Percentiles rank a stretch among this genome's conserved stretches.
Conservation (phyloP, 139 green algal genomes). For the Spirogloea muscicola region DNA sequence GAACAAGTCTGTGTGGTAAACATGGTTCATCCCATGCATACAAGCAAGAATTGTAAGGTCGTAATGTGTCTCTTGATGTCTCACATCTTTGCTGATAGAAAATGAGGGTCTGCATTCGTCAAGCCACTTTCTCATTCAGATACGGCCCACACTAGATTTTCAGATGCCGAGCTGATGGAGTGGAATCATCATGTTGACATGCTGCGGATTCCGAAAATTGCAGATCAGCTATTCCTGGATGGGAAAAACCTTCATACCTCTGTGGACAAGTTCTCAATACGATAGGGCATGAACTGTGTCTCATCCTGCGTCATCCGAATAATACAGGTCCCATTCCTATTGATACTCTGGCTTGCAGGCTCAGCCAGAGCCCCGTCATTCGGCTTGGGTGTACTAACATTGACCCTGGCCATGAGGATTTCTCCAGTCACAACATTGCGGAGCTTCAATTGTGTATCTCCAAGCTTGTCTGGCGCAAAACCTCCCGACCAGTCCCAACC, state of each 20-base stretch:
- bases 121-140: no score
- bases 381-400: constrained; percentile 36
- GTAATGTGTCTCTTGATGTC: constrained; percentile 17
- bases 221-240: no score
- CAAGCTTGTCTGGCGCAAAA: constrained; percentile 40
- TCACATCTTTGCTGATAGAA: constrained; percentile 45
- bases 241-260: no score
- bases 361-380: no score
- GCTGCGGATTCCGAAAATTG: no score
- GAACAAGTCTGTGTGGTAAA: constrained; percentile 31
- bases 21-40: constrained; percentile 51
- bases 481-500: constrained; percentile 47
- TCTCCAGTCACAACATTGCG: neutral
- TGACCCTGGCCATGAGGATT: constrained; percentile 32
- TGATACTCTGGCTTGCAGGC: no score
- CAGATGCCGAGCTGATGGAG: no score
- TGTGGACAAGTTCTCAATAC: constrained; percentile 49
- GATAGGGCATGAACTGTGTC: constrained; percentile 45
- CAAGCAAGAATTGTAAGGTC: constrained; percentile 31
- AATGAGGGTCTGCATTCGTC: no score
- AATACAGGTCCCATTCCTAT: no score
- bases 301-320: constrained; percentile 37
- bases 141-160: no score
- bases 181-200: no score
- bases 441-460: constrained; percentile 48